Conservation (phyloP, 192 early-diverging fungal species). For the Phlyctochytrium arcticum region DNA sequence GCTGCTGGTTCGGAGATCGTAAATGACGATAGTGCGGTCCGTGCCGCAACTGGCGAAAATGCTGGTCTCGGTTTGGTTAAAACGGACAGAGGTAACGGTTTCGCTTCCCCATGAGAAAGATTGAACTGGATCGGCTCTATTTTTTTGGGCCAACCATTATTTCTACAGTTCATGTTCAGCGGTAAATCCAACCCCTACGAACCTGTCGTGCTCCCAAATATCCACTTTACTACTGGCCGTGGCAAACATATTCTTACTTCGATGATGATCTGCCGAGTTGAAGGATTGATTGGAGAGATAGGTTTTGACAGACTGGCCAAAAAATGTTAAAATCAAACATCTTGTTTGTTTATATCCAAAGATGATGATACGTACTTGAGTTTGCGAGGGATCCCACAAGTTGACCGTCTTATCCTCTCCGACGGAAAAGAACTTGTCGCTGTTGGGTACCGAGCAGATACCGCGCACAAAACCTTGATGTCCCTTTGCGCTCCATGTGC, state of each 20-base stretch:
- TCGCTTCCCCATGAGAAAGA: conserved; percentile 90
- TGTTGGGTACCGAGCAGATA: conserved; percentile 64
- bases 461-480: conserved; percentile 90
- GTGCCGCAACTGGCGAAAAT: conserved; percentile 90
- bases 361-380: conserved; percentile 11
- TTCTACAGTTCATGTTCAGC: not conserved
- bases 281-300: conserved; percentile 77
- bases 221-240: conserved; percentile 83
- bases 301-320: conserved; percentile 50
- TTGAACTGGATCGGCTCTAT: conserved; percentile 74
- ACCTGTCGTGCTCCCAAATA: conserved; percentile 85
- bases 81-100: conserved; percentile 88
- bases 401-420: conserved; percentile 93
- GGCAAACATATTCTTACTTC: conserved; percentile 75
- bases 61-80: conserved; percentile 96
- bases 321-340: not conserved
- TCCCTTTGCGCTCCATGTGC: conserved; percentile 64
- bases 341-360: not conserved
- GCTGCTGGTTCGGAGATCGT: conserved; percentile 85
- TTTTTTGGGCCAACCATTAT: not conserved
- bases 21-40: conserved; percentile 90
- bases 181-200: not conserved
- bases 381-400: conserved; percentile 74
- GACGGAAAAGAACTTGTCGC: conserved; percentile 78
- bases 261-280: conserved; percentile 88